Conservation (phyloP, 2,329 filamentous ascomycete genomes). For the Venturia effusa region DNA sequence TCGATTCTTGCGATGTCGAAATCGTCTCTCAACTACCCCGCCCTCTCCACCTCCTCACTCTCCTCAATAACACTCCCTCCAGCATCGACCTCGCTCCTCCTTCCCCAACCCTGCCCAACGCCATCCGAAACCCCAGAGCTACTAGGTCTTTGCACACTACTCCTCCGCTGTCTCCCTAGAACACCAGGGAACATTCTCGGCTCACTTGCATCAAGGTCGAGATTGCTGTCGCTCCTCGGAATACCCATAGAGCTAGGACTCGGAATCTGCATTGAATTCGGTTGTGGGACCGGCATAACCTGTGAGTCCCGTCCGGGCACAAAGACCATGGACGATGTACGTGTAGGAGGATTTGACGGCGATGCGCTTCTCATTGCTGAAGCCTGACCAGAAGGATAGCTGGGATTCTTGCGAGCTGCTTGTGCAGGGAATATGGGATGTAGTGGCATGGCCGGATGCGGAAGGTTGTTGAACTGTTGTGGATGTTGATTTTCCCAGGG, state of each 20-base stretch:
- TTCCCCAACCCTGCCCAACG: neutral
- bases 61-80: conserved; percentile 1
- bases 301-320: conserved; percentile 27
- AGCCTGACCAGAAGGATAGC: neutral
- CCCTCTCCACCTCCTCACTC: neutral
- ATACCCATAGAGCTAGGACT: neutral
- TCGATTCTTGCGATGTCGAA: too few species aligned
- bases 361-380: conserved; percentile 6
- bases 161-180: conserved; percentile 26
- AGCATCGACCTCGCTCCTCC: conserved; percentile 10
- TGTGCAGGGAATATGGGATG: conserved; percentile 11
- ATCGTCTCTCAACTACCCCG: too few species aligned
- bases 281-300: conserved; percentile 30
- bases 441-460: conserved; percentile 16
- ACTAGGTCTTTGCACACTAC: conserved; percentile 3
- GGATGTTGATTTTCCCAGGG: conserved; percentile 1
- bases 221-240: conserved; percentile 14
- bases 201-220: conserved; percentile 41
- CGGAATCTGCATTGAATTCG: conserved; percentile 14
- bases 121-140: neutral
- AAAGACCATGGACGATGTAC: conserved; percentile 13
- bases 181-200: conserved; percentile 64
- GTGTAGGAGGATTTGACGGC: conserved; percentile 11
- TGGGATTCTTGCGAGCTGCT: neutral
- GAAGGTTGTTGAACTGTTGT: conserved; percentile 8